A percentile compares a stretch with the other conserved stretches of the same genome.
phyloP scores from a whole-genome alignment of 2,329 filamentous ascomycete genomes.

The Ceratocystis alfenasii region DNA sequence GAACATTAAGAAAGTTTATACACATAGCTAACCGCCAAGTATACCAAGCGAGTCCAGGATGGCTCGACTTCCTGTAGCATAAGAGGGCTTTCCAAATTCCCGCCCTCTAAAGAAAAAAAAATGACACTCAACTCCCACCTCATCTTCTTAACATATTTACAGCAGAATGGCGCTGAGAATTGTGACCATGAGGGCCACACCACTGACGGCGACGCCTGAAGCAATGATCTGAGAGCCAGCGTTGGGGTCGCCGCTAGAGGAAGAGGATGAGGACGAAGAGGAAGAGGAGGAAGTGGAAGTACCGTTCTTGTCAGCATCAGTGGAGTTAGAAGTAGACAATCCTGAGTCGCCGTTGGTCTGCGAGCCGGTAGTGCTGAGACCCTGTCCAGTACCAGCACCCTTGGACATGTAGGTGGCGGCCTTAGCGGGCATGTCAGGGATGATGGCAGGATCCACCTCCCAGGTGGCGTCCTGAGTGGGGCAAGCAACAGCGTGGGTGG shows the following conservation, averaged over 20 bases:
- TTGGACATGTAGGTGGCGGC: constrained; percentile 43
- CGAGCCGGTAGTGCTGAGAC: constrained; percentile 42
- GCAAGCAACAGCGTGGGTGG: constrained; percentile 38
- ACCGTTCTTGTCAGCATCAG: constrained; percentile 26
- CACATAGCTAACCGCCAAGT: constrained; percentile 16
- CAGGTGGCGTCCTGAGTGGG: constrained; percentile 39
- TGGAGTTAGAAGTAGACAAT: constrained; percentile 36
- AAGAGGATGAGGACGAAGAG: constrained; percentile 24
- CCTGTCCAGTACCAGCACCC: constrained; percentile 43
- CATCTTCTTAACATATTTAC: constrained; percentile 26
- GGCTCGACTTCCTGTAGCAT: background rate
- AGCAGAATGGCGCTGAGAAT: constrained; percentile 33
- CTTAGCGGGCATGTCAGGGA: constrained; percentile 41
- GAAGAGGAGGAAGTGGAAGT: constrained; percentile 7
- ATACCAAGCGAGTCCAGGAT: background rate
- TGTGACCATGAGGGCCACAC: constrained; percentile 30
- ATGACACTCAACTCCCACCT: constrained; percentile 2
- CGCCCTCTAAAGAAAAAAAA: constrained; percentile 12
- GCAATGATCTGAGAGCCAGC: constrained; percentile 27
- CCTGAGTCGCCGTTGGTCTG: constrained; percentile 40
- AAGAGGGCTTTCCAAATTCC: background rate
- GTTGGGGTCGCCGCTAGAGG: constrained; percentile 25
- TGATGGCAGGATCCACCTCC: constrained; percentile 39
- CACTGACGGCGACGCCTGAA: constrained; percentile 29
- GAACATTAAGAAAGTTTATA: constrained; percentile 20